A percentile compares a stretch with the other conserved stretches of the same genome.
Conservation (phyloP, 495 filamentous ascomycete genomes). For the Patellaria atrata region DNA sequence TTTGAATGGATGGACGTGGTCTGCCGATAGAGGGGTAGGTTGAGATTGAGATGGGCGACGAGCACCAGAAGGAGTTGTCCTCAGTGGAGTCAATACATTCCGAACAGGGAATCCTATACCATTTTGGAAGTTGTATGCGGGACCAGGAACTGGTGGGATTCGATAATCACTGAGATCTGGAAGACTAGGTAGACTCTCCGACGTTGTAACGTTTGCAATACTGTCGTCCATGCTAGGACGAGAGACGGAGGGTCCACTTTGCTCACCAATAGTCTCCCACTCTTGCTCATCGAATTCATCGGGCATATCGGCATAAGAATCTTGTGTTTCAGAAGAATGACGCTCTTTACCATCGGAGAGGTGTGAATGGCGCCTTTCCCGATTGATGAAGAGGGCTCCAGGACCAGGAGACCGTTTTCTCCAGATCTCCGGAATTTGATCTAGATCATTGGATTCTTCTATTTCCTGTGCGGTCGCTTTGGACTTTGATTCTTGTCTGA, state of each 20-base stretch:
- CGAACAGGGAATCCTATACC: slow-evolving; percentile 11
- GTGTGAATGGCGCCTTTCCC: slow-evolving; percentile 5
- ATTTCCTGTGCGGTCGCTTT: no score
- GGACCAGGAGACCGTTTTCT: background rate
- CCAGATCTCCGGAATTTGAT: slow-evolving; percentile 18
- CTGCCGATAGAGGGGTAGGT: slow-evolving; percentile 20
- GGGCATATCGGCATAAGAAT: background rate
- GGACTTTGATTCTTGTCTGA: no score
- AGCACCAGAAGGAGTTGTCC: no score
- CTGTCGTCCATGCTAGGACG: slow-evolving; percentile 6
- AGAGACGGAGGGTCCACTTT: slow-evolving; percentile 2
- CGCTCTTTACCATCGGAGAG: slow-evolving; percentile 5
- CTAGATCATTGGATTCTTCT: no score
- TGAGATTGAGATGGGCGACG: slow-evolving; percentile 13
- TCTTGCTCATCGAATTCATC: slow-evolving; percentile 18
- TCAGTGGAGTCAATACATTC: slow-evolving; percentile 9
- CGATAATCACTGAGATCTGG: no score
- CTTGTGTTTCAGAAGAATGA: slow-evolving; percentile 7
- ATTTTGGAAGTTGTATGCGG: slow-evolving; percentile 10
- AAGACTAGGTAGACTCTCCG: no score
- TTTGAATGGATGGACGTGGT: slow-evolving; percentile 23
- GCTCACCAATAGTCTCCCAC: slow-evolving; percentile 23
- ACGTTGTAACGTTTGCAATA: slow-evolving; percentile 12
- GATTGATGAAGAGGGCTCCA: slow-evolving; percentile 1
- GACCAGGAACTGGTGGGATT: slow-evolving; percentile 8